Conservation (phyloP, 768 basidiomycete species). For the Cystoderma amianthinum region DNA sequence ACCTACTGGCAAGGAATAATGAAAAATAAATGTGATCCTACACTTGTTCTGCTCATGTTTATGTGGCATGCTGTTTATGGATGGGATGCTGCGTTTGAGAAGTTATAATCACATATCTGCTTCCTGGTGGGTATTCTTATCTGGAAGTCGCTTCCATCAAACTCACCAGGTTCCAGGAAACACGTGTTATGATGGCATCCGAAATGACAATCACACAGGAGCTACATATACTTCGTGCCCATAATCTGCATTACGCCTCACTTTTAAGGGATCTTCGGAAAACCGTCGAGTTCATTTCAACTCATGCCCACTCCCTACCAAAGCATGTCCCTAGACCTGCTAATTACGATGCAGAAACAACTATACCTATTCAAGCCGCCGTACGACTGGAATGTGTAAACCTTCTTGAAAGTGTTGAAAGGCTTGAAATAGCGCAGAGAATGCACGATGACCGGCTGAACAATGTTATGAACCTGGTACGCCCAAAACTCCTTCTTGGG, state of each 20-base stretch:
- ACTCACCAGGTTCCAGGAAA: background rate
- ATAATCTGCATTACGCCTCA: slow-evolving; percentile 36
- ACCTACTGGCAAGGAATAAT: slow-evolving; percentile 20
- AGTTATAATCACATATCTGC: slow-evolving; percentile 16
- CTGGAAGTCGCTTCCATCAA: background rate
- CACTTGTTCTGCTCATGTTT: slow-evolving; percentile 16
- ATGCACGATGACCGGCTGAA: background rate
- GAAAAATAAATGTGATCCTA: slow-evolving; percentile 13
- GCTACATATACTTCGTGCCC: slow-evolving; percentile 40
- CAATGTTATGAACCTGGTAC: background rate
- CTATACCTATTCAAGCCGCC: background rate
- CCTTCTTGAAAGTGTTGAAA: background rate
- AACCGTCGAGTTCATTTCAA: slow-evolving; percentile 30
- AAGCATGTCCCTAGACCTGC: too few species aligned
- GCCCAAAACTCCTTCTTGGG: background rate
- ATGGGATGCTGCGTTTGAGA: slow-evolving; percentile 18
- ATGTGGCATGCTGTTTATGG: slow-evolving; percentile 19
- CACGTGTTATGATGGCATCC: background rate
- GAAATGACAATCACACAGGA: slow-evolving; percentile 22
- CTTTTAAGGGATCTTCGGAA: slow-evolving; percentile 37
- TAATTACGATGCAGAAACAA: too few species aligned
- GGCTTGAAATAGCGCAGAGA: background rate
- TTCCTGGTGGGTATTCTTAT: background rate
- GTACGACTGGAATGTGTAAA: background rate
- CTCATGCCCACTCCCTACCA: background rate